A percentile compares a stretch with the other conserved stretches of the same genome.
phyloP scores from a whole-genome alignment of 176 grass and related monocot species.

The Musa troglodytarum region DNA sequence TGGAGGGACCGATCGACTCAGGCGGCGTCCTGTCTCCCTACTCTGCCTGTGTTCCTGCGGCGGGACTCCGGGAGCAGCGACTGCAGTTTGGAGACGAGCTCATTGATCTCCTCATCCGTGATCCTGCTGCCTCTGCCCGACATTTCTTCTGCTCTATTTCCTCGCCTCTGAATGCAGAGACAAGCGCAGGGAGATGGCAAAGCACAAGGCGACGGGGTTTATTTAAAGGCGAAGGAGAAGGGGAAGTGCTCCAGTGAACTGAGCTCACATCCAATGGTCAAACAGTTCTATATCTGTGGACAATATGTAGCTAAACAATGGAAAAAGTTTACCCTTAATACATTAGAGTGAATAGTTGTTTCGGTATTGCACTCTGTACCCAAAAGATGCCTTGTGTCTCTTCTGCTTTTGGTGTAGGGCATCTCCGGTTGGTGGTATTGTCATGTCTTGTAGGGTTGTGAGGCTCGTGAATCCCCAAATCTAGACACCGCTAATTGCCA shows the following conservation, averaged over 20 bases:
- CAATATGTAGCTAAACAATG: no score
- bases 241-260: no score
- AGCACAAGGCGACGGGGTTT: no score
- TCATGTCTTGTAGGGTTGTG: not conserved
- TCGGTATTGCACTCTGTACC: not conserved
- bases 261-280: no score
- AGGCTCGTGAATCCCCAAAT: no score
- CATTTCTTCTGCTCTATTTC: conserved; percentile 14
- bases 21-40: conserved; percentile 15
- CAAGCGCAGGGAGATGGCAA: no score
- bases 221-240: no score
- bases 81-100: conserved; percentile 89
- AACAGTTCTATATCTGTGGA: no score
- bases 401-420: not conserved
- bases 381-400: not conserved
- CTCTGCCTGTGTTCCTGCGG: conserved; percentile 48
- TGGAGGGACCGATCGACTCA: not conserved
- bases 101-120: conserved; percentile 90
- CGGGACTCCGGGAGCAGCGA: conserved; percentile 65
- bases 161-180: no score
- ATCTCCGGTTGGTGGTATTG: not conserved
- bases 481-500: no score
- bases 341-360: not conserved
- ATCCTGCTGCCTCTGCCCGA: conserved; percentile 58
- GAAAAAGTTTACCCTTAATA: no score